Conservation (phyloP, 768 basidiomycete species). For the Megacollybia marginata region DNA sequence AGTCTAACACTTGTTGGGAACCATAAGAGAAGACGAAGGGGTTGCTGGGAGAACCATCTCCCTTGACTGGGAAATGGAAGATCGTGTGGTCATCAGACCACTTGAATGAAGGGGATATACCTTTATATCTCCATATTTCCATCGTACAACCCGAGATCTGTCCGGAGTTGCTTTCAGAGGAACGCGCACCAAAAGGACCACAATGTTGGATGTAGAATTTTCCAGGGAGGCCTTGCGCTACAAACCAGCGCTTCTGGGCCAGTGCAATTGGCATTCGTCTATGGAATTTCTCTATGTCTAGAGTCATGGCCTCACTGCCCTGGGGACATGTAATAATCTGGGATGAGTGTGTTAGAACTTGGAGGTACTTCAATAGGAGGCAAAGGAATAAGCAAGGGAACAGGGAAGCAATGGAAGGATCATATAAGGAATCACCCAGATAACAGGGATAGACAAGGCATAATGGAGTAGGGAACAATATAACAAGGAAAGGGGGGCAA, state of each 20-base stretch:
- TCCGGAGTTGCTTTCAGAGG: too few species aligned
- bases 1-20: too few species aligned
- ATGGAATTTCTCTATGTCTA: neutral
- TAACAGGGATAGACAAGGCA: too few species aligned
- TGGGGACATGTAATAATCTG: too few species aligned
- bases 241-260: neutral
- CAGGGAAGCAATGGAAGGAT: too few species aligned
- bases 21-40: neutral
- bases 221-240: neutral
- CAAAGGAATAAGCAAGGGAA: too few species aligned
- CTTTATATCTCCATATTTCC: neutral
- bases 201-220: too few species aligned
- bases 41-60: neutral
- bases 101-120: neutral
- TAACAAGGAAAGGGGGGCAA: neutral
- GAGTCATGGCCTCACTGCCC: too few species aligned
- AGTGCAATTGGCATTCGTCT: neutral
- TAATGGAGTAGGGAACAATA: neutral
- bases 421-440: too few species aligned
- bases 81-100: neutral
- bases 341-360: neutral
- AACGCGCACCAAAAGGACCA: too few species aligned
- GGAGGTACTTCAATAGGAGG: neutral
- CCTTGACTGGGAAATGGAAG: neutral
- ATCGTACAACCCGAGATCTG: too few species aligned